phyloP scores from a whole-genome alignment of 2,329 filamentous ascomycete species.

The Elsinoe batatas region DNA sequence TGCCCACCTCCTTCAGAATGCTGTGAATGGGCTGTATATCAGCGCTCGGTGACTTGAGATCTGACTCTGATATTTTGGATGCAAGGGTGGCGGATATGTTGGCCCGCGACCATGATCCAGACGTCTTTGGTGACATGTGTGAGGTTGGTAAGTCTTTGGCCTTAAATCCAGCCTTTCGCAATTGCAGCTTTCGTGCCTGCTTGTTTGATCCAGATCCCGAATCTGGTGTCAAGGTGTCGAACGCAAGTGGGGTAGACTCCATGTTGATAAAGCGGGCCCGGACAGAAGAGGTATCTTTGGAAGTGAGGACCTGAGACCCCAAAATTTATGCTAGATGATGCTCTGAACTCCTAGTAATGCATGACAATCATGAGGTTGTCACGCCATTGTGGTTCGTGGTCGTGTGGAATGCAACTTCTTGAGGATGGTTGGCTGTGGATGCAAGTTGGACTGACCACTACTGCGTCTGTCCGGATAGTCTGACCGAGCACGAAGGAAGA shows the following conservation, averaged over 20 bases:
- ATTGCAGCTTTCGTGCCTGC: constrained; percentile 22
- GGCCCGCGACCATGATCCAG: constrained; percentile 20
- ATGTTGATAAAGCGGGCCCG: not conserved
- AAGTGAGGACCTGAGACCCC: not conserved
- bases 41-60: constrained; percentile 19
- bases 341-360: constrained; percentile 8
- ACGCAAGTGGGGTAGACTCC: constrained; percentile 2
- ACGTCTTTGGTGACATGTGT: constrained; percentile 26
- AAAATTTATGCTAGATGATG: constrained; percentile 2
- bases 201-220: not conserved
- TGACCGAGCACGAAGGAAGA: not conserved
- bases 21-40: constrained; percentile 12
- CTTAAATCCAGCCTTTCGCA: constrained; percentile 29
- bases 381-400: not conserved
- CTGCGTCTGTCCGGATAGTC: not conserved
- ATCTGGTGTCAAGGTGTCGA: not conserved
- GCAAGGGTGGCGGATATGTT: constrained; percentile 14
- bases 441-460: not conserved
- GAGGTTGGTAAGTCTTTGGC: constrained; percentile 22
- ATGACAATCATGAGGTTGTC: not conserved
- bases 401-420: constrained; percentile 2
- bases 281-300: not conserved
- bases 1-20: constrained; percentile 18
- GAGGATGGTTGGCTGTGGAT: constrained; percentile 1
- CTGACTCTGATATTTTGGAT: constrained; percentile 14